Base-by-base conservation (phyloP, 1,284 basidiomycete genomes). In the Inonotus obliquus region DNA sequence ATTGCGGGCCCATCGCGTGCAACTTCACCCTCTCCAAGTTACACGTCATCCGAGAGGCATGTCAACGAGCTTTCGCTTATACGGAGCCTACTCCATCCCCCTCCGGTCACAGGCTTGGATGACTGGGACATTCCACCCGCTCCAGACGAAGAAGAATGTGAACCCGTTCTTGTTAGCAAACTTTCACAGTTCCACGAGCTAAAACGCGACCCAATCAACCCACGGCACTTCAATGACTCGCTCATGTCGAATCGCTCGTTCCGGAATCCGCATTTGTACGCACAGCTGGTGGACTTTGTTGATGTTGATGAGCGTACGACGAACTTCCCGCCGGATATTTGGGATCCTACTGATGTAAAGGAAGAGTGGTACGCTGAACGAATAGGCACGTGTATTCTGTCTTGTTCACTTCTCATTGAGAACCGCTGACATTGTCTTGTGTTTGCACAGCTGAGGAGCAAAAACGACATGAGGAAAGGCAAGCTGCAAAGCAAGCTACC, bases 211-310 rank as follows among this genome's bases (percentile, higher is more conserved):
- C 70, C 81, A 2, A 66, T 65, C 4, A 80, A 84, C 60, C 84
- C 89, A n/a, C 87, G 87, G 65, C 95, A 97, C 71, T 98, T 97
- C 77, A 98, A 98, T 72, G 92, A 94, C 71, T 91, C 91, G 0
- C 82, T 99, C 38, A 90, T 96, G 84, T 82, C 86, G 7, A 94
- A 91, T 66, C 87, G 92, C 27, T 85, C 92, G 0, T 98, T 98
- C 74, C 87, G 93, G 29, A 98, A 99, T 69, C 96, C 96, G 0
- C 92, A 97, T 71, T 84, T 98, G 11, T 96, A 96, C 72, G 80
- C 91, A 2, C 93, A 95, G 67, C 84, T 99, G 1, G 95, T 98
- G 62, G 88, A 94, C 70, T 92, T 96, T 73, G 86, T 96, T 10
- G 88, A 89, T 63, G 87, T 97, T 13, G 88, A 96, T 69, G 96